Percentiles rank a stretch among this genome's conserved stretches.
These are phyloP conservation scores for Euphrasia confusa DNA, from an alignment of 257 asterid species.

Conservation along the genomic window DNA sequence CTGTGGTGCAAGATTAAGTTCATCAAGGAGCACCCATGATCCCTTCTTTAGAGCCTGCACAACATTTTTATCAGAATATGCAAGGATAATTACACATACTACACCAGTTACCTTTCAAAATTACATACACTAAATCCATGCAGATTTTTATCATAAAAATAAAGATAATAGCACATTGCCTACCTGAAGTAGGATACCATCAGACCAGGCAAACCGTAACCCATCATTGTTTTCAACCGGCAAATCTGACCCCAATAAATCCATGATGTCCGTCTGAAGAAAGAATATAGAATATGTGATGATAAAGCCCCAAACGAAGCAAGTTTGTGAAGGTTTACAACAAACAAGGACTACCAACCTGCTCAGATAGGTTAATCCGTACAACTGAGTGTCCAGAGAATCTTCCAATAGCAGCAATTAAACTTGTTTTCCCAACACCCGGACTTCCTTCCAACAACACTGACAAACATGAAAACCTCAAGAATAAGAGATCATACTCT, in stretches of 20 bases:
- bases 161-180: slow-evolving; percentile 14
- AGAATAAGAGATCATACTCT: slow-evolving; percentile 27
- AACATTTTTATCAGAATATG: slow-evolving; percentile 12
- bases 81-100: not conserved
- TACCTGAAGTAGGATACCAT: slow-evolving; percentile 97
- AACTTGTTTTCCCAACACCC: slow-evolving; percentile 97
- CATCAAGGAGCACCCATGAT: slow-evolving; percentile 95
- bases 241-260: slow-evolving; percentile 90
- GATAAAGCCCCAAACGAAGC: slow-evolving; percentile 15
- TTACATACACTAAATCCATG: not conserved
- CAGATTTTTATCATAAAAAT: not conserved
- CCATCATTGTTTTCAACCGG: slow-evolving; percentile 93
- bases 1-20: slow-evolving; percentile 98
- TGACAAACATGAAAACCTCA: slow-evolving; percentile 30
- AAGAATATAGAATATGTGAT: slow-evolving; percentile 24
- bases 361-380: slow-evolving; percentile 95
- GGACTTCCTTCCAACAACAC: slow-evolving; percentile 99
- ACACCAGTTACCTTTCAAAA: not conserved
- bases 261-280: slow-evolving; percentile 95
- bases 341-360: slow-evolving; percentile 44
- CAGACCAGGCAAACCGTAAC: slow-evolving; percentile 95
- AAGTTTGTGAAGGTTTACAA: not conserved
- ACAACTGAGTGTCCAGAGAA: slow-evolving; percentile 88
- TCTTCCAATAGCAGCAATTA: slow-evolving; percentile 82
- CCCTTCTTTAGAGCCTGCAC: slow-evolving; percentile 88